These are phyloP conservation scores for Plectosphaerella sp. DNA, from an alignment of 2,329 filamentous ascomycete genomes.

Conservation along the genomic window DNA sequence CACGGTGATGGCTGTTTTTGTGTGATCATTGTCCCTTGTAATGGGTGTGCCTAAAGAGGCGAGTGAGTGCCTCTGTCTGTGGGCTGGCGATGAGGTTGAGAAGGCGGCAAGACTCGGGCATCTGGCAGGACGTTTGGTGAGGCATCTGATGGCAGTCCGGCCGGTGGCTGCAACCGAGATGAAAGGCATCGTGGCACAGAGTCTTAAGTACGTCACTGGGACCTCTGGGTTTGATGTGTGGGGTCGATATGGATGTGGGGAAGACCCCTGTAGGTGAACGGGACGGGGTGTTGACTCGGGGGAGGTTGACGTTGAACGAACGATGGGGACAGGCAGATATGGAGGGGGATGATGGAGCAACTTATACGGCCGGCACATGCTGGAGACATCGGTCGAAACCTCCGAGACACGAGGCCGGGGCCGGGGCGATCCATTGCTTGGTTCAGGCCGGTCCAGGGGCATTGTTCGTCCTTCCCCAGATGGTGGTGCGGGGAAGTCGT, in stretches of 20 bases:
- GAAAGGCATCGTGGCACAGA: too few species aligned
- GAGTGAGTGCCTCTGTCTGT: too few species aligned
- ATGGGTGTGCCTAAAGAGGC: too few species aligned
- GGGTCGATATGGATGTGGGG: too few species aligned
- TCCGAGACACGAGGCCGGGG: not conserved
- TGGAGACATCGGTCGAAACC: not conserved
- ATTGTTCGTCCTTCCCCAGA: not conserved
- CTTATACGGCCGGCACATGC: conserved; percentile 3
- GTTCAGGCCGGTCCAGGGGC: not conserved
- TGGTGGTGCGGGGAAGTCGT: not conserved
- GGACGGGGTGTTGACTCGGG: not conserved
- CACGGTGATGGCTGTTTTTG: too few species aligned
- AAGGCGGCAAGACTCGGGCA: not conserved
- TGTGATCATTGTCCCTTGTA: too few species aligned
- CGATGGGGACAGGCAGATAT: not conserved
- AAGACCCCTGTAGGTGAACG: too few species aligned
- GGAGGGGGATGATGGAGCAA: not conserved
- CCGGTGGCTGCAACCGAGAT: not conserved
- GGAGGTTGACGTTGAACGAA: not conserved
- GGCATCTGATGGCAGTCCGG: not conserved
- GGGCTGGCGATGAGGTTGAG: not conserved
- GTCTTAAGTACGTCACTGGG: too few species aligned
- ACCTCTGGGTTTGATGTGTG: too few species aligned
- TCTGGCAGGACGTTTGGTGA: not conserved
- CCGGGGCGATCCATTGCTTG: not conserved